These are phyloP conservation scores for Phylloboletellus chloephorus DNA, from an alignment of 1,284 basidiomycete species.

Conservation along the genomic window DNA sequence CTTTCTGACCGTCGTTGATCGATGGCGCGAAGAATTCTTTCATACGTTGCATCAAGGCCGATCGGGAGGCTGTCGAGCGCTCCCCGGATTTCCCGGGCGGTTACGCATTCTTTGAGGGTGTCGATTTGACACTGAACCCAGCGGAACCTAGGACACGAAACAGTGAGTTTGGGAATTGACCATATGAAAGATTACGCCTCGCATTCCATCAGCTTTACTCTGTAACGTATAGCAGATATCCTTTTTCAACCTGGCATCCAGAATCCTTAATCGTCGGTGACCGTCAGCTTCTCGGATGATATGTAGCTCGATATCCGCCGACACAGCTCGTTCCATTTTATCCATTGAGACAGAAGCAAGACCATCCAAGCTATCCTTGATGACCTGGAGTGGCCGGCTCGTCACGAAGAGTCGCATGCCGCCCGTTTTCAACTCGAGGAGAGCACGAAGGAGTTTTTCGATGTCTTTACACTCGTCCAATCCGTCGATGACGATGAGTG, in stretches of 20 bases:
- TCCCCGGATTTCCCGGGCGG: neutral
- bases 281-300: neutral
- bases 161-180: neutral
- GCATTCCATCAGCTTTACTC: neutral
- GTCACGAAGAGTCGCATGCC: slow-evolving; percentile 1
- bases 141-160: neutral
- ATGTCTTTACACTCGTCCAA: slow-evolving; percentile 7
- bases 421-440: neutral
- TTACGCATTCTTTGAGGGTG: neutral
- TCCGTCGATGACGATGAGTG: slow-evolving; percentile 5
- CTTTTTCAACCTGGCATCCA: neutral
- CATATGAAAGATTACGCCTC: neutral
- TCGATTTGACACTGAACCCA: neutral
- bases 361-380: neutral
- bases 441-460: neutral
- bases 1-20: neutral
- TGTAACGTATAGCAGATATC: neutral
- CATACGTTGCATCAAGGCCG: neutral
- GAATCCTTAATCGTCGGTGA: neutral
- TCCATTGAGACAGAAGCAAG: neutral
- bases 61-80: neutral
- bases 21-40: neutral
- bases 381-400: slow-evolving; percentile 1
- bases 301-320: neutral
- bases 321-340: neutral